Percentiles rank a stretch among this genome's conserved stretches.
These are phyloP conservation scores for Coemansia javaensis DNA, from an alignment of 192 early-diverging fungal species.

Conservation along the genomic window DNA sequence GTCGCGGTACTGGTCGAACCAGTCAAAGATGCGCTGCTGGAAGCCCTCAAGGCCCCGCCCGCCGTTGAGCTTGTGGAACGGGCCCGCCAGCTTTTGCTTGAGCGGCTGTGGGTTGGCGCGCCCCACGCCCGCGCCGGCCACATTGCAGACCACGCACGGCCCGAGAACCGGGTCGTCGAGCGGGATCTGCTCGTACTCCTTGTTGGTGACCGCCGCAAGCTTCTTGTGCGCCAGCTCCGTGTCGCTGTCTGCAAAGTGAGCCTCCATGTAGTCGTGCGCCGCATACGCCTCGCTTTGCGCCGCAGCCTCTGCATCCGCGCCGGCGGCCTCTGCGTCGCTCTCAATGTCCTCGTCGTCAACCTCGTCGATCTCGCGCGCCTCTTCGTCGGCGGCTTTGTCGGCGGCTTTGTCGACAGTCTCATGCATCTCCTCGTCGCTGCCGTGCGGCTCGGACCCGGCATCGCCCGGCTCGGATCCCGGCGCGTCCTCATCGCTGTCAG, in stretches of 20 bases:
- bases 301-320: not conserved
- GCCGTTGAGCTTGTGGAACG: conserved; percentile 34
- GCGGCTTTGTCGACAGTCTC: not conserved
- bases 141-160: conserved; percentile 22
- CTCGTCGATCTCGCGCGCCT: conserved; percentile 25
- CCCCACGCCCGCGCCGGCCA: conserved; percentile 16
- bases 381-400: not conserved
- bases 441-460: conserved; percentile 20
- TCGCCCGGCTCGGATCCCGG: too few species aligned
- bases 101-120: conserved; percentile 17
- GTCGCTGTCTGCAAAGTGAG: conserved; percentile 24
- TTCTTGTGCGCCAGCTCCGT: conserved; percentile 31
- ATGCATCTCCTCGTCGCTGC: not conserved
- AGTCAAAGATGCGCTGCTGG: conserved; percentile 56
- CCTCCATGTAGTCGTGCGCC: conserved; percentile 33
- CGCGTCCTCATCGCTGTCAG: conserved; percentile 45
- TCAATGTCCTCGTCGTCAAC: conserved; percentile 12
- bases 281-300: conserved; percentile 18
- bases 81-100: conserved; percentile 26
- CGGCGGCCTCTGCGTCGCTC: conserved; percentile 1
- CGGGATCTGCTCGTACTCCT: conserved; percentile 29
- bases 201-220: conserved; percentile 33
- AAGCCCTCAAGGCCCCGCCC: conserved; percentile 35
- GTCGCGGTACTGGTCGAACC: conserved; percentile 73
- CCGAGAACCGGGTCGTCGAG: conserved; percentile 36